Evolutionary conservation across 257 asterid species (phyloP).

Genomic region (Fraxinus anomala): DNA sequence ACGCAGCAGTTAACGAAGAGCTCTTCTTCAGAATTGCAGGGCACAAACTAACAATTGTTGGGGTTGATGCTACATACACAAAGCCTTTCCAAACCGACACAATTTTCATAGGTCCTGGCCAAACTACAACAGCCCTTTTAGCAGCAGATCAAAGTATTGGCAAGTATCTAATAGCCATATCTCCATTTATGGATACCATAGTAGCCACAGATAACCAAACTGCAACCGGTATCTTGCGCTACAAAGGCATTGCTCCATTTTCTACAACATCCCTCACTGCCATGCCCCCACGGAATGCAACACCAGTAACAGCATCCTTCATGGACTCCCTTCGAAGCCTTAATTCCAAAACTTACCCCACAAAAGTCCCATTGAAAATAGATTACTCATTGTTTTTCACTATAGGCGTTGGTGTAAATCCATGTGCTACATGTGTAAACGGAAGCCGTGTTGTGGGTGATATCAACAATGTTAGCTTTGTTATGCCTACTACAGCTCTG

Average conservation of each 20-base stretch:
- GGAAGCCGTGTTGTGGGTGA: constrained; percentile 54
- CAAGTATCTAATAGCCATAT: constrained; percentile 51
- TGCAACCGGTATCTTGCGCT: constrained; percentile 49
- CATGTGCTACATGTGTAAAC: constrained; percentile 54
- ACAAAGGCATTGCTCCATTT: constrained; percentile 37
- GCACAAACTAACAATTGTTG: constrained; percentile 60
- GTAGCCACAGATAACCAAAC: constrained; percentile 62
- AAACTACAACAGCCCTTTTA: constrained; percentile 61
- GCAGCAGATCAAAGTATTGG: constrained; percentile 49
- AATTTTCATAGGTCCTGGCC: constrained; percentile 75
- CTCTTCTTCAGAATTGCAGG: constrained; percentile 72
- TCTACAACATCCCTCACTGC: constrained; percentile 37
- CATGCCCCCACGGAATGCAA: constrained; percentile 55
- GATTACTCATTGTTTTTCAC: constrained; percentile 61
- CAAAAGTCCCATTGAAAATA: constrained; percentile 43
- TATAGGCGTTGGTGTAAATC: constrained; percentile 65
- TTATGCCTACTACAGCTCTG: constrained; percentile 64
- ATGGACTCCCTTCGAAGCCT: constrained; percentile 59
- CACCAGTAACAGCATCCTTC: constrained; percentile 44
- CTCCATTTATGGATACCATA: constrained; percentile 74
- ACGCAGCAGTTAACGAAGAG: constrained; percentile 69
- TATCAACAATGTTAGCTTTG: constrained; percentile 65
- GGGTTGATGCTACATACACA: constrained; percentile 65
- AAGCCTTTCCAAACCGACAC: constrained; percentile 69
- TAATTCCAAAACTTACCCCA: constrained; percentile 52